Percentiles rank a stretch among this genome's conserved stretches.
These are phyloP conservation scores for Mycothermus thermophilus DNA, from an alignment of 495 filamentous ascomycete genomes.

Conservation along the genomic window DNA sequence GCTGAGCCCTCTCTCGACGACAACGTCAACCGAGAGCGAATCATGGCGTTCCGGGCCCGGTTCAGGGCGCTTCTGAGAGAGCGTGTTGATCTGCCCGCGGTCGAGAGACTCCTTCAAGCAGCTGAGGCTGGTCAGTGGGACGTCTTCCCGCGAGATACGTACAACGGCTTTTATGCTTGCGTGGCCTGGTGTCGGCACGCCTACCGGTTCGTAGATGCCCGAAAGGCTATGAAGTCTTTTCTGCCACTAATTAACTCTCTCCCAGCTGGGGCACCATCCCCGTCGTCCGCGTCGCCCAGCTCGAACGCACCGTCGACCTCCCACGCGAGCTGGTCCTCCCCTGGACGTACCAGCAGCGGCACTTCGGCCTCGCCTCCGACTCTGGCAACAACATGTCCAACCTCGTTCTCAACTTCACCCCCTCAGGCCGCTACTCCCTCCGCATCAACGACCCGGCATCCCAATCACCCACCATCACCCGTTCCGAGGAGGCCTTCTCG, in stretches of 20 bases:
- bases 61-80: constrained; percentile 10
- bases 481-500: constrained; percentile 22
- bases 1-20: constrained; percentile 14
- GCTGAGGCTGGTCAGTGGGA: constrained; percentile 16
- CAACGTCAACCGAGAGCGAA: constrained; percentile 5
- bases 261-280: constrained; percentile 31
- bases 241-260: background rate
- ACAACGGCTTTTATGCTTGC: constrained; percentile 29
- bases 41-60: constrained; percentile 6
- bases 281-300: constrained; percentile 27
- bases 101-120: constrained; percentile 11
- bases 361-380: constrained; percentile 24
- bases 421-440: constrained; percentile 13
- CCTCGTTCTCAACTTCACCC: constrained; percentile 22
- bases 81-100: constrained; percentile 14
- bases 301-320: constrained; percentile 24
- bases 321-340: constrained; percentile 22
- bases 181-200: constrained; percentile 25
- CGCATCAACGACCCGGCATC: constrained; percentile 25
- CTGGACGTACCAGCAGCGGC: constrained; percentile 25
- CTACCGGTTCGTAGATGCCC: constrained; percentile 13
- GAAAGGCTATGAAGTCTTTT: too few relatives aligned
- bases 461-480: constrained; percentile 13
- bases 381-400: constrained; percentile 26
- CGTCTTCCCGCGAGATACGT: constrained; percentile 15